Conservation (phyloP, 2,329 filamentous ascomycete genomes). For the Fusarium staphyleae region DNA sequence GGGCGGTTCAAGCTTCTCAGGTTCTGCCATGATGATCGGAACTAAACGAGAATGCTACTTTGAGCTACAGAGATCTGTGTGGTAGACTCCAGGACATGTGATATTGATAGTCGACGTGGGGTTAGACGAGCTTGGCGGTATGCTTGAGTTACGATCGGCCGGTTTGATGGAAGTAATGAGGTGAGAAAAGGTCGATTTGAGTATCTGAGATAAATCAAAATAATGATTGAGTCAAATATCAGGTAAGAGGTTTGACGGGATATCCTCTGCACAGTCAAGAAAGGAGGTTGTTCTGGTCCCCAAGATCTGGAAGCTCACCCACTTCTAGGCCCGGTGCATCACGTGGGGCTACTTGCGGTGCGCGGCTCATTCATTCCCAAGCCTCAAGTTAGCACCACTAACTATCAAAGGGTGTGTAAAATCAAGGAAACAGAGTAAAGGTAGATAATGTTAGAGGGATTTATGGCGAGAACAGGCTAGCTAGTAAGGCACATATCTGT, state of each 20-base stretch:
- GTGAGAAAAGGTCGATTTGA: conserved; percentile 7
- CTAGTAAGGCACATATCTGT: too few species aligned
- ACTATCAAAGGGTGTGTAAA: too few species aligned
- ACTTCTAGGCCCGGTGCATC: conserved; percentile 31
- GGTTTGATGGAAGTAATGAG: conserved; percentile 11
- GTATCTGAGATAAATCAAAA: conserved; percentile 1
- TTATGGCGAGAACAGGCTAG: too few species aligned
- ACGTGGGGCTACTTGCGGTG: conserved; percentile 35
- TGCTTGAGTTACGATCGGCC: conserved; percentile 10
- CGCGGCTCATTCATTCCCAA: conserved; percentile 27
- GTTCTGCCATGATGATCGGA: conserved; percentile 40
- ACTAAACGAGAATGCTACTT: conserved; percentile 9
- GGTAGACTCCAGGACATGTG: conserved; percentile 28
- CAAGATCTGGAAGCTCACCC: conserved; percentile 23
- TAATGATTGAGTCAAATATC: conserved; percentile 1
- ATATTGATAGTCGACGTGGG: conserved; percentile 34
- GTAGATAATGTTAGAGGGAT: too few species aligned
- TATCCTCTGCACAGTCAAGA: conserved; percentile 21
- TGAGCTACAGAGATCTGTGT: conserved; percentile 3
- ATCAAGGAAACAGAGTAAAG: too few species aligned
- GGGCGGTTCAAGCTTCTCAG: conserved; percentile 45
- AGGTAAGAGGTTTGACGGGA: conserved; percentile 6
- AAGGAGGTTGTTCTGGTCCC: conserved; percentile 26
- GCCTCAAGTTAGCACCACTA: too few species aligned
- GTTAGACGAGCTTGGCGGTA: conserved; percentile 21